Base-by-base conservation (phyloP, 2,329 filamentous ascomycete species). In the Sordariomycetes sp. region DNA sequence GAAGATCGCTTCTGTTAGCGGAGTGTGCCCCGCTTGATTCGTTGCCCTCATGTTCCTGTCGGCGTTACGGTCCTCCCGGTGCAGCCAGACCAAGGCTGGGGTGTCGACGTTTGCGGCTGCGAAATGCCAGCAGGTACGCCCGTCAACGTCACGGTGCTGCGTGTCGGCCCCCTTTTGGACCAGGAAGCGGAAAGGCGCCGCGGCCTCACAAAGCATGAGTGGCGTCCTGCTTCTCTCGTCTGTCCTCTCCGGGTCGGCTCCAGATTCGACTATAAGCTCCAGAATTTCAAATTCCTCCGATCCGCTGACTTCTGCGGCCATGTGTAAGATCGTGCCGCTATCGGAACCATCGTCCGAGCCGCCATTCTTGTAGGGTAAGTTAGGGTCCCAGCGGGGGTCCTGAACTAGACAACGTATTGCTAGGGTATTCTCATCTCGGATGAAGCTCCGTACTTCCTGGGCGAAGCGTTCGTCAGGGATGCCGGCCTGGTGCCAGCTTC, bases 121-220 rank as follows among this genome's bases (percentile, higher is more conserved):
- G 12, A 68, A 65, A 58, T 74, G 72, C 72, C 72, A 74, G 12
- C 74, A 67, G 32, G 66, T 74, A 32, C 68, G 66, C 0, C 69
- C 69, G 2, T 64, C 58, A 20, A 54, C 37, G 51, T 58, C 57
- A 10, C 18, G 18, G 16, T 53, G 50, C 22, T 22, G 18, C 14
- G 57, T 58, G 25, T 46, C 40, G 16, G 57, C 50, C 12, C 57
- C 57, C 24, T 20, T 16, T 8, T 37, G n/a, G 12, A 54, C 35
- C 7, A 58, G 51, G 10, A 58, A 14, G 7, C 51, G 51, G 51
- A 54, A 54, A 22, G 40, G 16, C 28, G 25, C 24, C 25, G 48
- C 6, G 11, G 16, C n/a, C 51, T 58, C 57, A 28, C 57, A 58
- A 7, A 54, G 34, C 57, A 58, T 58, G 18, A 58, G 11, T 6